Conservation (phyloP, 805 yeast genomes). For the Komagataella pastoris region DNA sequence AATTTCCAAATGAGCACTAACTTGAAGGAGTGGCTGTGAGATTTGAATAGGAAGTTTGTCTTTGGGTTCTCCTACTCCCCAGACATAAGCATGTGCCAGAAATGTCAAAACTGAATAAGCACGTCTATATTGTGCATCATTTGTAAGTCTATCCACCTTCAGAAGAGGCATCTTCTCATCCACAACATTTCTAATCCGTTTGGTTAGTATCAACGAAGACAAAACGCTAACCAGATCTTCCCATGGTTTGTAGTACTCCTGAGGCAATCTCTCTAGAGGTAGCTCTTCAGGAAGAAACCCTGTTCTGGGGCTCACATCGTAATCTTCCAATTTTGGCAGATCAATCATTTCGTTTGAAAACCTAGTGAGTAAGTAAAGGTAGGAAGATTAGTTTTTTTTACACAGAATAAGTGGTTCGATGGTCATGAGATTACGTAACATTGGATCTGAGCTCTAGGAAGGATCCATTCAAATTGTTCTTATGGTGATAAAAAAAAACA, state of each 20-base stretch:
- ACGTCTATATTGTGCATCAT: constrained; percentile 49
- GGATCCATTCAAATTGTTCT: not conserved
- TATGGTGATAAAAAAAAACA: not conserved
- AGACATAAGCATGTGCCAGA: constrained; percentile 77
- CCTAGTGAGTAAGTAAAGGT: not conserved
- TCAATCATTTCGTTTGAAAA: constrained; percentile 6
- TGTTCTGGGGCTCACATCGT: constrained; percentile 52
- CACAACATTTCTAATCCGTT: constrained; percentile 45
- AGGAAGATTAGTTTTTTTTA: not conserved
- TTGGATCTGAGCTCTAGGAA: not conserved
- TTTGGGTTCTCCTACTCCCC: constrained; percentile 60
- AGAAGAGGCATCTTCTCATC: constrained; percentile 47
- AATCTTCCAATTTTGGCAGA: constrained; percentile 44
- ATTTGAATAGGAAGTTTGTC: constrained; percentile 54
- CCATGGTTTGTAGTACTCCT: constrained; percentile 63
- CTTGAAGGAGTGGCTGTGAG: constrained; percentile 55
- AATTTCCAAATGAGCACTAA: constrained; percentile 46
- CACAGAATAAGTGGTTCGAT: not conserved
- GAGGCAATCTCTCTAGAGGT: constrained; percentile 51
- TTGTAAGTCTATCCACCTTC: constrained; percentile 27
- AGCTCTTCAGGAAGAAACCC: constrained; percentile 69
- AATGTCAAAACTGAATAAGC: constrained; percentile 76
- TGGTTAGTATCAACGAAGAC: constrained; percentile 63
- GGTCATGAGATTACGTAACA: not conserved
- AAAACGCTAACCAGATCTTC: constrained; percentile 51